These are phyloP conservation scores for Striga asiatica DNA, from an alignment of 257 asterid genomes.

Conservation along the genomic window DNA sequence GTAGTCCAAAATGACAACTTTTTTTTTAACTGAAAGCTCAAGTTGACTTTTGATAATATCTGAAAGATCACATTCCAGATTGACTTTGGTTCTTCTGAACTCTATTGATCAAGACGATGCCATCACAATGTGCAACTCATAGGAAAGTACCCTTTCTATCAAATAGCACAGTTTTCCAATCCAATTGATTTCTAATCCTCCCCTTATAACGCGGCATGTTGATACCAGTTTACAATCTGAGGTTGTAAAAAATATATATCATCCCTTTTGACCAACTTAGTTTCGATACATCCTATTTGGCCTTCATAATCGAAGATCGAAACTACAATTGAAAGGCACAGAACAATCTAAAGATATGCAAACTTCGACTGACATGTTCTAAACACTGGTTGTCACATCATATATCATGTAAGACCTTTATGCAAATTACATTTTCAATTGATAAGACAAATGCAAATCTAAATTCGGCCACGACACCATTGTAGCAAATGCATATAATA, in stretches of 20 bases:
- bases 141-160: neutral
- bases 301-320: neutral
- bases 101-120: constrained; percentile 3
- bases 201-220: no score
- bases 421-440: constrained; percentile 8
- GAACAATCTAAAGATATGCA: no score
- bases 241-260: neutral
- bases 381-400: no score
- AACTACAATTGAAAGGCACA: neutral
- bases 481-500: neutral
- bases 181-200: no score
- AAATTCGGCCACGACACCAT: no score
- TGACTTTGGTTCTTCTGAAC: neutral
- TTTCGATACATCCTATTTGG: neutral
- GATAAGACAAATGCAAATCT: neutral
- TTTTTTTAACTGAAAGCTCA: no score
- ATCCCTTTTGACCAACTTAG: neutral
- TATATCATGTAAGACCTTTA: neutral
- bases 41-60: no score
- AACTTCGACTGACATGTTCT: no score
- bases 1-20: no score
- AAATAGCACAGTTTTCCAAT: neutral
- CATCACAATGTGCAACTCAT: neutral
- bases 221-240: neutral
- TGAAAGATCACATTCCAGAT: neutral